phyloP scores from a whole-genome alignment of 164 flowering plant species.

The Buxus sempervirens region DNA sequence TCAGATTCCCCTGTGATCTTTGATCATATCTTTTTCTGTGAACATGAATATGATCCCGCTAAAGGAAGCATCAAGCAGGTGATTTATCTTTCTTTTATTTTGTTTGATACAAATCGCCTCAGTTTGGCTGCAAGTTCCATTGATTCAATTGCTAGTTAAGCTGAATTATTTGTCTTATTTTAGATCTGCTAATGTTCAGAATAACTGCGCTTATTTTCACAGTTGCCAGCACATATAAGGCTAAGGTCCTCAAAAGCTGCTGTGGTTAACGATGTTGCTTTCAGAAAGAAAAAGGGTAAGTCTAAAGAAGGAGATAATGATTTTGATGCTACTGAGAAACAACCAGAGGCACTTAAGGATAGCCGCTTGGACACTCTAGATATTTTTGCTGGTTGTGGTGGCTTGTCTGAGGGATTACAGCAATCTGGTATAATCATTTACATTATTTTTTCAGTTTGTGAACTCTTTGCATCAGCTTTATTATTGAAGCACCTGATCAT shows the following conservation, averaged over 20 bases:
- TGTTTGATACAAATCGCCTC: background rate
- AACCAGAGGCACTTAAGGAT: conserved; percentile 19
- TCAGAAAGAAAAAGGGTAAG: conserved; percentile 80
- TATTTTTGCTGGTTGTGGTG: conserved; percentile 99
- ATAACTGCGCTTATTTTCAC: conserved; percentile 15
- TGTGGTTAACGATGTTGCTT: conserved; percentile 31
- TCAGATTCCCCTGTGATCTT: conserved; percentile 38
- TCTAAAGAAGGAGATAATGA: conserved; percentile 56
- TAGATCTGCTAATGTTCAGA: background rate
- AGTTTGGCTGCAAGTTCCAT: no score
- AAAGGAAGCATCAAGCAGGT: conserved; percentile 89
- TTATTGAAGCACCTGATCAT: background rate
- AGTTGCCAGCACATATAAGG: conserved; percentile 64
- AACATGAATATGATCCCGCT: conserved; percentile 65
- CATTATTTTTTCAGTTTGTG: background rate
- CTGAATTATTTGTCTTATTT: no score
- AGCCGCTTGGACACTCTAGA: conserved; percentile 73
- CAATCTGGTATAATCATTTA: conserved; percentile 47
- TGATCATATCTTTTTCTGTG: conserved; percentile 85
- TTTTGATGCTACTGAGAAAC: conserved; percentile 16
- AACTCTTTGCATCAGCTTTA: background rate
- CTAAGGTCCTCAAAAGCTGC: conserved; percentile 35
- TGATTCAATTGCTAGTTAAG: no score
- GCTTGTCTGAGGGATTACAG: conserved; percentile 84
- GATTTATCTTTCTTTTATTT: background rate